phyloP scores from a whole-genome alignment of 371 early-diverging fungal species.

The Nematocida homosporus region DNA sequence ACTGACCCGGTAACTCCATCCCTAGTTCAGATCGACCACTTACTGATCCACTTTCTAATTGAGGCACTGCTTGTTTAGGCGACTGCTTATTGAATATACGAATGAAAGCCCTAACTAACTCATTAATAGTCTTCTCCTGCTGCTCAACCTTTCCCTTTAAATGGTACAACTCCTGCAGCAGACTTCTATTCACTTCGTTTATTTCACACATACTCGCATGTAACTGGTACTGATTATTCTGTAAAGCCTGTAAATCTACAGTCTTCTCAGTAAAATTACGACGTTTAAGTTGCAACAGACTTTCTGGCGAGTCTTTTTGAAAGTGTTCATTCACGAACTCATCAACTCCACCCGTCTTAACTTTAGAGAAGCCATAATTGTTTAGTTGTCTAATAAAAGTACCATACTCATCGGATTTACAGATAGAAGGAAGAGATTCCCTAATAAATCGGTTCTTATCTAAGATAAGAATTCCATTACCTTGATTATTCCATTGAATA shows the following conservation, averaged over 20 bases:
- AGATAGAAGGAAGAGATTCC: conserved; percentile 58
- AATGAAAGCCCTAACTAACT: conserved; percentile 63
- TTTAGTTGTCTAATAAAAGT: conserved; percentile 67
- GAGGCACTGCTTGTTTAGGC: conserved; percentile 22
- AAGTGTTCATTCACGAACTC: conserved; percentile 66
- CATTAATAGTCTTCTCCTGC: conserved; percentile 66
- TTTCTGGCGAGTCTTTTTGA: conserved; percentile 47
- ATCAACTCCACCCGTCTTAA: conserved; percentile 40
- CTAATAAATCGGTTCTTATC: conserved; percentile 65
- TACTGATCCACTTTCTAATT: conserved; percentile 18
- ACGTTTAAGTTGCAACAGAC: conserved; percentile 48
- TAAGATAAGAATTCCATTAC: conserved; percentile 59
- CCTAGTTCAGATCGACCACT: too few relatives aligned
- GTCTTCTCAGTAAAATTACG: conserved; percentile 17
- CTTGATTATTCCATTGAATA: conserved; percentile 65
- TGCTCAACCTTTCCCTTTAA: conserved; percentile 64
- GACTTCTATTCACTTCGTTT: conserved; percentile 54
- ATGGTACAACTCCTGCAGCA: conserved; percentile 56
- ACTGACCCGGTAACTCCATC: too few relatives aligned
- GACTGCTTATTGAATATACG: conserved; percentile 59
- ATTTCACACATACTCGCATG: conserved; percentile 56
- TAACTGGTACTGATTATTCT: conserved; percentile 37
- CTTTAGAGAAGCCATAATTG: conserved; percentile 67
- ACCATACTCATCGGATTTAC: conserved; percentile 67
- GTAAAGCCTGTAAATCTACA: conserved; percentile 23